Base-by-base conservation (phyloP, 2,329 filamentous ascomycete species). In the Ophiosphaerella herpotricha region DNA sequence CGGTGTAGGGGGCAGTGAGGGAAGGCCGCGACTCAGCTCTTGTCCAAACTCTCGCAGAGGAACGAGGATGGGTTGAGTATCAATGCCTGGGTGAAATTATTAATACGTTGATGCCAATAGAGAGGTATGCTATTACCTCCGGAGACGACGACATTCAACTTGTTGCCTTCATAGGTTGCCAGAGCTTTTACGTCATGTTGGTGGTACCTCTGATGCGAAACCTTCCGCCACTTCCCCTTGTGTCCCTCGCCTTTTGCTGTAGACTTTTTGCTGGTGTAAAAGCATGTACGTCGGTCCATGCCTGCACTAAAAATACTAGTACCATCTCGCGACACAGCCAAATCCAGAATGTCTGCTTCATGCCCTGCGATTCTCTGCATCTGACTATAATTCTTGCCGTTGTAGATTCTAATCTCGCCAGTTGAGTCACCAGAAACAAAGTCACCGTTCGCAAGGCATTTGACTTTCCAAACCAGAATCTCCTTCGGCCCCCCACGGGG, bases 351-450 rank as follows among this genome's bases (percentile, higher is more conserved):
- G 74, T 99, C 94, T 38, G 93, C 90, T 59, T 90, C 86, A 68
- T 99, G 94, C 23, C 88, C 86, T 66, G 91, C 87, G 46, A 99
- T 84, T 43, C 92, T 83, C 69, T 99, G 94, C 32, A 85, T 82
- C 62, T 96, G 85, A 4, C 91, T 92, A 72, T 93, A 96, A 45
- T 90, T 96, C 75, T 89, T 92, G 48, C 91, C 90, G 69, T 96
- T 91, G 88, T 92, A 99, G 68, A 97, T 90, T 58, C 90, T 87
- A 35, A 99, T 82, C 70, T 97, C 91, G 29, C 94, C 94, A 5
- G 91, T 92, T 3, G 94, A 97, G 71, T 99, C 94, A 43, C 91
- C 94, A 1, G 92, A 96, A 11, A 97, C 87, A 54, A 99, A 94
- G 60, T 94, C 91, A 42, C 91, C 92, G 65, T 90, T 89, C 8